Evolutionary conservation across 148 eudicot genomes (phyloP).

Genomic region (Spergularia marina): DNA sequence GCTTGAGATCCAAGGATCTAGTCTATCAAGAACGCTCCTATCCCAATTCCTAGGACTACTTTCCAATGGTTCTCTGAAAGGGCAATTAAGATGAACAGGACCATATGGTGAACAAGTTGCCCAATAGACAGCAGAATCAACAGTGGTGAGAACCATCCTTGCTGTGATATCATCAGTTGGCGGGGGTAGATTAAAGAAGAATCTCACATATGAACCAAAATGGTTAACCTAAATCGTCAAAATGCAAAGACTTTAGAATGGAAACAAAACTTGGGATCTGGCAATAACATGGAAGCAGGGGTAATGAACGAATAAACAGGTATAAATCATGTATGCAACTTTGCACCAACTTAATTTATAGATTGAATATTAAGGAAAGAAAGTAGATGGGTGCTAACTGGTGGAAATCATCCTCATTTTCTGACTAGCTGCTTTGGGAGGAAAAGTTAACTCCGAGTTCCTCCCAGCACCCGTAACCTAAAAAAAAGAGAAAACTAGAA

Average conservation of each 20-base stretch:
- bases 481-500: no score
- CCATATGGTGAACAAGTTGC: constrained; percentile 77
- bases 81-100: constrained; percentile 91
- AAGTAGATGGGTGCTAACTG: neutral
- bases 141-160: constrained; percentile 84
- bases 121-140: constrained; percentile 79
- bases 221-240: constrained; percentile 62
- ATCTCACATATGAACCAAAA: constrained; percentile 81
- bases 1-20: constrained; percentile 72
- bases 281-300: neutral
- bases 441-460: no score
- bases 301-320: neutral
- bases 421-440: no score
- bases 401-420: no score
- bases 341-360: neutral
- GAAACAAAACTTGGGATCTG: neutral
- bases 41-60: constrained; percentile 51
- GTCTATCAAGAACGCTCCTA: constrained; percentile 60
- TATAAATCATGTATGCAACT: neutral
- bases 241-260: neutral
- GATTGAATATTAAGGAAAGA: no score
- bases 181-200: constrained; percentile 77
- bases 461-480: no score
- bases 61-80: constrained; percentile 86
- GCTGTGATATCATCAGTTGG: constrained; percentile 74